These are phyloP conservation scores for Beauveria caledonica DNA, from an alignment of 2,329 filamentous ascomycete genomes.

Conservation along the genomic window DNA sequence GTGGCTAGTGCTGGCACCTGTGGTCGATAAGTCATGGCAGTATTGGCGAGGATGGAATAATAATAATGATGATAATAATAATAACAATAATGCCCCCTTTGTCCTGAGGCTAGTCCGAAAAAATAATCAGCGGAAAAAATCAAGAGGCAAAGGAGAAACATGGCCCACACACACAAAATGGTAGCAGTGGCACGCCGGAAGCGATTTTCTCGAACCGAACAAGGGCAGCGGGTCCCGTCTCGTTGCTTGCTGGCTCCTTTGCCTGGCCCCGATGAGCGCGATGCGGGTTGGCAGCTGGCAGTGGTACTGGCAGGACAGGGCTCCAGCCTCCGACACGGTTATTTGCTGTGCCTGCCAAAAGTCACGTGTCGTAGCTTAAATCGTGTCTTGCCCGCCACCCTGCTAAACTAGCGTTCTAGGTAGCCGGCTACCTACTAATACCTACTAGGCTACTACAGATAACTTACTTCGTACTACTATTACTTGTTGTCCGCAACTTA, in stretches of 20 bases:
- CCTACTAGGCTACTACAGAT: too few species aligned
- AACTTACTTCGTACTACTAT: too few species aligned
- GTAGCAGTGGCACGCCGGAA: conserved; percentile 4
- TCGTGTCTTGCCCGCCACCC: neutral
- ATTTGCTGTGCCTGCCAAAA: neutral
- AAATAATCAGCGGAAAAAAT: neutral
- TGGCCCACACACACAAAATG: neutral
- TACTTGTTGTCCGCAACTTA: too few species aligned
- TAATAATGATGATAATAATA: neutral
- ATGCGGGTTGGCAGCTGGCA: conserved; percentile 1
- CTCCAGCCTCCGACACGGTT: neutral
- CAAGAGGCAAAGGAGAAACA: neutral
- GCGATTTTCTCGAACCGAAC: conserved; percentile 11
- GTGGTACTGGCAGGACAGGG: neutral
- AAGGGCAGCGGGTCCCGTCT: conserved; percentile 7
- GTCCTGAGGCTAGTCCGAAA: neutral
- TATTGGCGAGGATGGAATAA: too few species aligned
- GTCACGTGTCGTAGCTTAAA: conserved; percentile 1
- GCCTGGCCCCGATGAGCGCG: neutral
- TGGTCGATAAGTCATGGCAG: too few species aligned
- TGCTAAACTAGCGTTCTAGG: too few species aligned
- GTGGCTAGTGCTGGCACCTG: neutral
- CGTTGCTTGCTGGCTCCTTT: neutral
- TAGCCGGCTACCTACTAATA: too few species aligned
- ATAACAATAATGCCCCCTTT: neutral